Conservation (phyloP, 805 yeast genomes). For the Hanseniaspora guilliermondii region DNA sequence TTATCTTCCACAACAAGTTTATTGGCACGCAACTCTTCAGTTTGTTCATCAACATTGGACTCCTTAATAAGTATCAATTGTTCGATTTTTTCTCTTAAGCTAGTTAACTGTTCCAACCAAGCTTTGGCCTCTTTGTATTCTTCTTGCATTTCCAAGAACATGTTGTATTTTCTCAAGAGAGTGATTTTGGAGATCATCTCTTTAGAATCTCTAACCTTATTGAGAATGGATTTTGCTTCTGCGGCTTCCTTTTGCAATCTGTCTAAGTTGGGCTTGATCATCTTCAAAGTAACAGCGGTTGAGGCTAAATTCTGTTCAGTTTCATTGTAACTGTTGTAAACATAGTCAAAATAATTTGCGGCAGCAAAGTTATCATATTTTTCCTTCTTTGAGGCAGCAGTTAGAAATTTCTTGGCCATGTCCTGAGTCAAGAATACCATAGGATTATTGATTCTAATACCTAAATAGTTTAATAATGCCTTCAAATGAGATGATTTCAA, state of each 20-base stretch:
- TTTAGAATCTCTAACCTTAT: constrained; percentile 22
- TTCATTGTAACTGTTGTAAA: constrained; percentile 31
- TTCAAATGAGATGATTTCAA: constrained; percentile 54
- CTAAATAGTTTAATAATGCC: constrained; percentile 54
- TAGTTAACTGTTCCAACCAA: not conserved
- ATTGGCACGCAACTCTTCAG: not conserved
- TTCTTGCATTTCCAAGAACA: not conserved
- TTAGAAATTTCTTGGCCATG: constrained; percentile 78
- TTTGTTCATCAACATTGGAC: not conserved
- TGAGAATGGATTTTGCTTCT: constrained; percentile 33
- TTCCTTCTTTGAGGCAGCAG: constrained; percentile 57
- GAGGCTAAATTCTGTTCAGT: constrained; percentile 28
- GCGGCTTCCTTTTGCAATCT: constrained; percentile 32
- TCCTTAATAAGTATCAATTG: not conserved
- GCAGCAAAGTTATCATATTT: constrained; percentile 53
- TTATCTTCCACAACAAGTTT: not conserved
- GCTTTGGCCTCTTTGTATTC: not conserved
- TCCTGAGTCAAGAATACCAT: constrained; percentile 89
- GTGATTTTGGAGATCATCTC: constrained; percentile 6
- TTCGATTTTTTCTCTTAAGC: not conserved
- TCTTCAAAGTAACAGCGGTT: constrained; percentile 32
- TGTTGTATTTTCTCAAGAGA: not conserved
- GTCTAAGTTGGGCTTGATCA: constrained; percentile 31
- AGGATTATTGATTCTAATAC: constrained; percentile 77
- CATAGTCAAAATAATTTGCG: constrained; percentile 11